These are phyloP conservation scores for Clavispora santaluciae DNA, from an alignment of 805 yeast genomes.

Conservation along the genomic window DNA sequence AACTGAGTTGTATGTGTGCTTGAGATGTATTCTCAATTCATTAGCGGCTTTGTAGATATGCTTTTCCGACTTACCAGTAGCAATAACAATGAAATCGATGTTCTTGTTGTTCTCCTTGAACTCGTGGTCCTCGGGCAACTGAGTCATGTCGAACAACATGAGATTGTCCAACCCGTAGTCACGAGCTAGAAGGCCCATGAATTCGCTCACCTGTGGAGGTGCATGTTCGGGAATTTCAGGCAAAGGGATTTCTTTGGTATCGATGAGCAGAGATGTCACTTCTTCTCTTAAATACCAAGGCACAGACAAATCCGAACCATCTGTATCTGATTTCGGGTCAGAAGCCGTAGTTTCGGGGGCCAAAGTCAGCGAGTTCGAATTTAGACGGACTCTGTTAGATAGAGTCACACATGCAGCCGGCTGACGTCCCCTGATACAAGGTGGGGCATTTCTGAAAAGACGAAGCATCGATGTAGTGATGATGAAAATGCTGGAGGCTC, in stretches of 20 bases:
- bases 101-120: constrained; percentile 23
- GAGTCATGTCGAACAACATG: constrained; percentile 57
- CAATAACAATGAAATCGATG: constrained; percentile 45
- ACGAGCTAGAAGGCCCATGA: constrained; percentile 45
- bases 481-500: no score
- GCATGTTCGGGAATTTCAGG: constrained; percentile 59
- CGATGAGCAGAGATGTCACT: constrained; percentile 27
- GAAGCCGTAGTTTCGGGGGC: not conserved
- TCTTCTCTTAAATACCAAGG: constrained; percentile 65
- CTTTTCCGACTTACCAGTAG: constrained; percentile 71
- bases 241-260: constrained; percentile 21
- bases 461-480: no score
- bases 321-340: not conserved
- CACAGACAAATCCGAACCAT: constrained; percentile 6
- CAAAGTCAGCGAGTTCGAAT: not conserved
- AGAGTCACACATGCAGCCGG: not conserved
- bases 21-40: constrained; percentile 54
- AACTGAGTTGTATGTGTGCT: constrained; percentile 34
- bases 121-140: constrained; percentile 27
- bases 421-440: not conserved
- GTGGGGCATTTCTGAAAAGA: not conserved
- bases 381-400: not conserved
- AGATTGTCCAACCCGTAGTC: constrained; percentile 67
- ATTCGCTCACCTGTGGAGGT: constrained; percentile 46
- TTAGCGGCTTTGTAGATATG: constrained; percentile 71